These are phyloP conservation scores for Aphanomyces cochlioides DNA, from an alignment of 352 stramenopile species.

Conservation along the genomic window DNA sequence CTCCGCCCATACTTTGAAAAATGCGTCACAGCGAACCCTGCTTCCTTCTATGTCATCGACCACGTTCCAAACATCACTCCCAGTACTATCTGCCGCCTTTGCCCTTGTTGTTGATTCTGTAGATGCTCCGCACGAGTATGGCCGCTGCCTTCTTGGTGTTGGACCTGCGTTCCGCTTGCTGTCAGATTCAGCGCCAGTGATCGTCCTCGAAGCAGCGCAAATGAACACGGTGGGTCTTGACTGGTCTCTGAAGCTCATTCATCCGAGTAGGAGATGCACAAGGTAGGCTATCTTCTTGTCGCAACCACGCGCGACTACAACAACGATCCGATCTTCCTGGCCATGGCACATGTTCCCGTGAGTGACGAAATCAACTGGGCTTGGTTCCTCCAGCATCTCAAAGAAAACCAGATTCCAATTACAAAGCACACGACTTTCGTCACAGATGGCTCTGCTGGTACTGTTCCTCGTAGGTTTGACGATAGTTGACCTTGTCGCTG, in stretches of 20 bases:
- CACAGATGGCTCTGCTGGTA: constrained; percentile 18
- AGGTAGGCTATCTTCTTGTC: constrained; percentile 10
- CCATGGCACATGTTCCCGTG: constrained; percentile 22
- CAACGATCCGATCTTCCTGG: constrained; percentile 22
- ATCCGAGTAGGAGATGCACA: constrained; percentile 33
- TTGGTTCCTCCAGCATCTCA: constrained; percentile 26
- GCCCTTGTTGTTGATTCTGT: not conserved
- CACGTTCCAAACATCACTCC: constrained; percentile 14
- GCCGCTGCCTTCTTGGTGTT: constrained; percentile 23
- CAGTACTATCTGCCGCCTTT: not conserved
- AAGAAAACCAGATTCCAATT: constrained; percentile 18
- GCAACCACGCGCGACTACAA: constrained; percentile 28
- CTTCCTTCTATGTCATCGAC: constrained; percentile 28
- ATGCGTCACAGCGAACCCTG: constrained; percentile 15
- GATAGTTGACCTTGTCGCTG: not conserved
- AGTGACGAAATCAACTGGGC: constrained; percentile 23
- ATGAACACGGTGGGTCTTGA: constrained; percentile 23
- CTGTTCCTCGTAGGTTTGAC: not conserved
- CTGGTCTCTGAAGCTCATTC: no score
- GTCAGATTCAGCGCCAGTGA: constrained; percentile 15
- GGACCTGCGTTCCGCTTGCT: constrained; percentile 17
- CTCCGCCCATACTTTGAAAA: constrained; percentile 30
- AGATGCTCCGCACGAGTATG: constrained; percentile 19
- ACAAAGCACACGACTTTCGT: constrained; percentile 26
- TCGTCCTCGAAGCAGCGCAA: constrained; percentile 16